phyloP scores from a whole-genome alignment of 805 yeast genomes.

The Kodamaea fukazawae region DNA sequence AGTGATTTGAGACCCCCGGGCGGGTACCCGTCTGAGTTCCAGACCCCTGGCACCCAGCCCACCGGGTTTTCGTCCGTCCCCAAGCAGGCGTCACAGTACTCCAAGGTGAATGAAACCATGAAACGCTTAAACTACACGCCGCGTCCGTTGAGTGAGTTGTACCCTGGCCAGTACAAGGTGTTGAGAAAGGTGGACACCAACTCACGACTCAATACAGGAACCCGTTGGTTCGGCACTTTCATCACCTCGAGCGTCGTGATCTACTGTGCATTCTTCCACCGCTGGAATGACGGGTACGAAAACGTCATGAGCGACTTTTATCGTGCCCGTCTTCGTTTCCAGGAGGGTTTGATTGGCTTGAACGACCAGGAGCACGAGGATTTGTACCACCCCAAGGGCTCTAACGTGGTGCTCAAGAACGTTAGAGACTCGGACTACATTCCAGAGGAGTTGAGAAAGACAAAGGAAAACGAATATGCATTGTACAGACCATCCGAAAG shows the following conservation, averaged over 20 bases:
- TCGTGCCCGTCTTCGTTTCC: slow-evolving; percentile 54
- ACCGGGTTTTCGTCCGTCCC: slow-evolving; percentile 57
- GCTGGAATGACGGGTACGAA: slow-evolving; percentile 85
- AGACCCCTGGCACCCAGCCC: slow-evolving; percentile 61
- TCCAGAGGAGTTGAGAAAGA: slow-evolving; percentile 40
- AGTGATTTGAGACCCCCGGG: slow-evolving; percentile 72
- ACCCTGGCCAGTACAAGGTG: slow-evolving; percentile 77
- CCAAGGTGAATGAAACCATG: slow-evolving; percentile 71
- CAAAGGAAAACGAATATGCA: slow-evolving; percentile 47
- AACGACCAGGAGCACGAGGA: slow-evolving; percentile 63
- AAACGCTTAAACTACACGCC: slow-evolving; percentile 72
- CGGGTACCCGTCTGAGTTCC: slow-evolving; percentile 83
- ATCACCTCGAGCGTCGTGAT: slow-evolving; percentile 48
- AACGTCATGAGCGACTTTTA: slow-evolving; percentile 70
- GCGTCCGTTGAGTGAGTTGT: slow-evolving; percentile 66
- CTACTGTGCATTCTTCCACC: slow-evolving; percentile 66
- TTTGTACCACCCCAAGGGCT: slow-evolving; percentile 45
- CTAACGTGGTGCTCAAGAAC: slow-evolving; percentile 39
- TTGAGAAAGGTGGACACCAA: slow-evolving; percentile 57
- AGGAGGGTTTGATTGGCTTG: slow-evolving; percentile 56
- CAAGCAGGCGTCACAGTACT: slow-evolving; percentile 62
- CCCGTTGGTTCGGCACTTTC: slow-evolving; percentile 52
- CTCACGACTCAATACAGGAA: slow-evolving; percentile 55
- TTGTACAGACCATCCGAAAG: slow-evolving; percentile 67
- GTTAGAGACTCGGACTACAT: slow-evolving; percentile 44